Percentiles rank a stretch among this genome's conserved stretches.
phyloP scores from a whole-genome alignment of 164 flowering plant species.

The Annona squamosa region DNA sequence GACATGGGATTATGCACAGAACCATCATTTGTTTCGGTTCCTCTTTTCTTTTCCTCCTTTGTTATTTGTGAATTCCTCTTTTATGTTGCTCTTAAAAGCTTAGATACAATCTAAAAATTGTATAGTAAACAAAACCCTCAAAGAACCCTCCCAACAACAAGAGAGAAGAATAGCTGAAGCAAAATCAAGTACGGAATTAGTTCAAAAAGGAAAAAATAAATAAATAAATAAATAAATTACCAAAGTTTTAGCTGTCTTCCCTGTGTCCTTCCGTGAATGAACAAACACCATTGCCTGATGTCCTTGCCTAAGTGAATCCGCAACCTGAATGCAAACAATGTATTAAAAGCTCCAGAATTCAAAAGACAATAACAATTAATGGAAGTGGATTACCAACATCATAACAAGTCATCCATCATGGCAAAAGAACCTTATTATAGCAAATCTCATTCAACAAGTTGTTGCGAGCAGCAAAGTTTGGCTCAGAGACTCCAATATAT shows the following conservation, averaged over 20 bases:
- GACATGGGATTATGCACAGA: background rate
- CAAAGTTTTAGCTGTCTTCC: constrained; percentile 83
- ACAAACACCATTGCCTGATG: constrained; percentile 98
- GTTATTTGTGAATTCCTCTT: too few species aligned
- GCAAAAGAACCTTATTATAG: constrained; percentile 64
- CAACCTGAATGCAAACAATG: constrained; percentile 40
- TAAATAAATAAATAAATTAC: constrained; percentile 29
- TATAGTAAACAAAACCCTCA: too few species aligned
- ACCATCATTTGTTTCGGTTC: background rate
- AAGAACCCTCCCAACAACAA: too few species aligned
- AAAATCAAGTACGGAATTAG: background rate
- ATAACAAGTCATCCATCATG: constrained; percentile 4
- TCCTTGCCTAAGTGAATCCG: constrained; percentile 80
- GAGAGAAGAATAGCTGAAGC: too few species aligned
- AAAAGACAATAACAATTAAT: background rate
- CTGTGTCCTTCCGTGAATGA: constrained; percentile 95
- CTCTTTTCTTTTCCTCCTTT: too few species aligned
- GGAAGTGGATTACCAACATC: background rate
- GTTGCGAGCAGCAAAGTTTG: constrained; percentile 71
- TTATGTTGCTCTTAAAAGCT: too few species aligned
- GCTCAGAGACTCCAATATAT: constrained; percentile 93
- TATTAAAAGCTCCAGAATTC: background rate
- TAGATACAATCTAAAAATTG: too few species aligned
- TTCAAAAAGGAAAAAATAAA: background rate
- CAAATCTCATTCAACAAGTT: constrained; percentile 76